Evolutionary conservation across 768 basidiomycete species (phyloP).

Genomic region (Chalciporus pseudorubinellus): DNA sequence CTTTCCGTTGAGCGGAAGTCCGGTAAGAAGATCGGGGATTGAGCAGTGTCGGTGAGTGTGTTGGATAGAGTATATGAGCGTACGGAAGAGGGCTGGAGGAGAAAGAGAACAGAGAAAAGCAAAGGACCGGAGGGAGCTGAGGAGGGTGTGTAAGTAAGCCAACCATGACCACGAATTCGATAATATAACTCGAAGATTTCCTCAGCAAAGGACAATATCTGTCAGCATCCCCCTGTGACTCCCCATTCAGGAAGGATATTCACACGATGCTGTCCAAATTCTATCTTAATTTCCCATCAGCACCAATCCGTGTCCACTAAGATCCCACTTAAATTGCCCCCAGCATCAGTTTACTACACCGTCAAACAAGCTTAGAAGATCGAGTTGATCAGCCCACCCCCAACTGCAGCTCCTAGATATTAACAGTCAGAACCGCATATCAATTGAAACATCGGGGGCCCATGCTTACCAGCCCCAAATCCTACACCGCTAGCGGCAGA

Average conservation of each 20-base stretch:
- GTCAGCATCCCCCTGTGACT: constrained; percentile 31
- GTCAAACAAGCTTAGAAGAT: constrained; percentile 37
- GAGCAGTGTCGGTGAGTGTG: background rate
- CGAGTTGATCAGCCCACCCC: constrained; percentile 44
- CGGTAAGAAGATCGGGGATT: background rate
- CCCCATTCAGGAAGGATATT: constrained; percentile 18
- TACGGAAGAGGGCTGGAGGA: background rate
- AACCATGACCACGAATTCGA: constrained; percentile 24
- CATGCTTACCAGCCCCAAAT: constrained; percentile 43
- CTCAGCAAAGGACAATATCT: constrained; percentile 28
- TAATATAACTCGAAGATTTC: constrained; percentile 28
- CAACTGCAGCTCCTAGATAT: constrained; percentile 43
- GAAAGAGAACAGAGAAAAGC: background rate
- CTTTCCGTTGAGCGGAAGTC: background rate
- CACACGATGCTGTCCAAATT: constrained; percentile 11
- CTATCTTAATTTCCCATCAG: constrained; percentile 16
- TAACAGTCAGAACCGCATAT: background rate
- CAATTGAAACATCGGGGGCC: too few relatives aligned
- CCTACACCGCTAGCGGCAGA: constrained; percentile 43
- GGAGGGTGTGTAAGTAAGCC: constrained; percentile 11
- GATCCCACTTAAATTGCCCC: too few relatives aligned
- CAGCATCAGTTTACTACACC: too few relatives aligned
- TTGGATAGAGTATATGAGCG: background rate
- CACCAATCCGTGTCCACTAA: constrained; percentile 10
- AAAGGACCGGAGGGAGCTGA: background rate